phyloP scores from a whole-genome alignment of 257 asterid genomes.

The Solanum chmielewskii region DNA sequence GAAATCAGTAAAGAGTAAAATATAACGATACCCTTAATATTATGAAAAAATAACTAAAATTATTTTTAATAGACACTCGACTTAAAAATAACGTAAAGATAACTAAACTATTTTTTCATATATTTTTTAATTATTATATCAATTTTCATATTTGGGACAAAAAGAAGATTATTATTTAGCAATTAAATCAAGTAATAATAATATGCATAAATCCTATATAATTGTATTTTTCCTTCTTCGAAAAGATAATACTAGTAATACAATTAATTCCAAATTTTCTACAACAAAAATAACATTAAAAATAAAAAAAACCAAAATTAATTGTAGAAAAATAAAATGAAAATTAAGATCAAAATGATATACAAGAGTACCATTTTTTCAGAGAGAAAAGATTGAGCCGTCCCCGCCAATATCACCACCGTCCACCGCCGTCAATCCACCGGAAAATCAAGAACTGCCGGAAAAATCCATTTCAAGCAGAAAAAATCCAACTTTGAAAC shows the following conservation, averaged over 20 bases:
- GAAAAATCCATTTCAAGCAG: not conserved
- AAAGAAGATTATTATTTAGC: not conserved
- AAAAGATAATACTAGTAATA: not conserved
- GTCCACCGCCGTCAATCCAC: not conserved
- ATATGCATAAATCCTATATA: not conserved
- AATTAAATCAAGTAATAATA: not conserved
- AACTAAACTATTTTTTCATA: no score
- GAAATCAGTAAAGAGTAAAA: no score
- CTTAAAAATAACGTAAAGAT: not conserved
- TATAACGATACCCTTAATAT: no score
- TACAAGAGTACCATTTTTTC: conserved; percentile 1
- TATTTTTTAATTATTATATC: no score
- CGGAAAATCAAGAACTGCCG: not conserved
- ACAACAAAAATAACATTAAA: not conserved
- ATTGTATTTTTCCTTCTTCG: not conserved
- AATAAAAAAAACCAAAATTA: not conserved
- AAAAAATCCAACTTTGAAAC: not conserved
- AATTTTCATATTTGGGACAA: no score
- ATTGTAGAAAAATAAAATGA: not conserved
- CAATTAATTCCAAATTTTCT: not conserved
- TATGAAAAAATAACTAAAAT: rapidly evolving
- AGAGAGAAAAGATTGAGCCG: conserved; percentile 60
- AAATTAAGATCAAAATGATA: not conserved
- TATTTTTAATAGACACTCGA: not conserved
- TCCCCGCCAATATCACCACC: conserved; percentile 29